phyloP scores from a whole-genome alignment of 2,329 filamentous ascomycete species.

The Alternaria brassicae region DNA sequence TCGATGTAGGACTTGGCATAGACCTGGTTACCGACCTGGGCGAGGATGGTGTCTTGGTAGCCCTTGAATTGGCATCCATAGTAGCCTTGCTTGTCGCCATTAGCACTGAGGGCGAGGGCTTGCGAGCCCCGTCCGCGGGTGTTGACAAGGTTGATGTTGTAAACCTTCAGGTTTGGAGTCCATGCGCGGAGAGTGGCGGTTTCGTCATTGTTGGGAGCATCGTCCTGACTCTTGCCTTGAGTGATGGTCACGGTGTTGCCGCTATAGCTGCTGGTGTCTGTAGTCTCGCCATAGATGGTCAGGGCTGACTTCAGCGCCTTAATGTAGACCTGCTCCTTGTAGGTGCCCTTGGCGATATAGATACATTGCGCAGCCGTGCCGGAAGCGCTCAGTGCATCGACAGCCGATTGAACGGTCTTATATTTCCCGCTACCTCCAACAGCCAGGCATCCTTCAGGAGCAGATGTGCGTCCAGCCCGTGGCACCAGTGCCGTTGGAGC shows the following conservation, averaged over 20 bases:
- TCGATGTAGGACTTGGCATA: slow-evolving; percentile 65
- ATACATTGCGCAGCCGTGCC: slow-evolving; percentile 63
- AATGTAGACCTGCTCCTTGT: slow-evolving; percentile 67
- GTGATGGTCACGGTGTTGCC: slow-evolving; percentile 66
- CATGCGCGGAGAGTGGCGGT: slow-evolving; percentile 60
- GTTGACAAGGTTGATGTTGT: slow-evolving; percentile 66
- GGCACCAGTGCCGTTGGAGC: slow-evolving; percentile 27
- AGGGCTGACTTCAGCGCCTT: slow-evolving; percentile 57
- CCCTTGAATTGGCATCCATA: slow-evolving; percentile 64
- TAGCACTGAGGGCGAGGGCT: slow-evolving; percentile 62
- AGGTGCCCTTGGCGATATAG: slow-evolving; percentile 68
- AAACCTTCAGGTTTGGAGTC: slow-evolving; percentile 63
- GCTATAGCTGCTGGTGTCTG: slow-evolving; percentile 57
- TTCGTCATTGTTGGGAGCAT: slow-evolving; percentile 60
- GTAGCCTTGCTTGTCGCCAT: slow-evolving; percentile 61
- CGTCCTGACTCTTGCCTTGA: slow-evolving; percentile 56
- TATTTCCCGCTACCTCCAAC: slow-evolving; percentile 56
- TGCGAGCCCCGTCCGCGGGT: slow-evolving; percentile 58
- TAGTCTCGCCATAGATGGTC: slow-evolving; percentile 67
- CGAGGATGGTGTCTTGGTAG: slow-evolving; percentile 62
- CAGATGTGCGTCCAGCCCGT: slow-evolving; percentile 50
- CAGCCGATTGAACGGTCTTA: slow-evolving; percentile 62
- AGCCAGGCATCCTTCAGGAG: slow-evolving; percentile 60
- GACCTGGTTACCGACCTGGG: slow-evolving; percentile 59
- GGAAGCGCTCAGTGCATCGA: slow-evolving; percentile 64